Conservation (phyloP, 2,329 filamentous ascomycete species). For the Geoglossum cookeanum region DNA sequence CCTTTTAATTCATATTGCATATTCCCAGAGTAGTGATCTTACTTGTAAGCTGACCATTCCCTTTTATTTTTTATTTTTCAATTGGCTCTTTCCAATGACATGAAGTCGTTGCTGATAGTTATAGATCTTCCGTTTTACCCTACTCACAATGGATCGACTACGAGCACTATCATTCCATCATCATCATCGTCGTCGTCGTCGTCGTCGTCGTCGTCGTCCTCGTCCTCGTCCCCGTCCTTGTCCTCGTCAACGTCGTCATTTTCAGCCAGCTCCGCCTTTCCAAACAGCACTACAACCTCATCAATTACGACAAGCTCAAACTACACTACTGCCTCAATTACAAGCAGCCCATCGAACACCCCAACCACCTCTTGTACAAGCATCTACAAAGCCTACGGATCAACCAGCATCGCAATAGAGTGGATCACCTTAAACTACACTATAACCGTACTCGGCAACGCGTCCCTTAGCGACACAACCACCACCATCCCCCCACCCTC, state of each 20-base stretch:
- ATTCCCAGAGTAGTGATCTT: neutral
- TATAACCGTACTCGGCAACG: neutral
- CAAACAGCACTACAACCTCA: too few relatives aligned
- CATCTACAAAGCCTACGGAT: neutral
- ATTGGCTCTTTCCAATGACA: too few relatives aligned
- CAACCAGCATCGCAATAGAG: neutral
- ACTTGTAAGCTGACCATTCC: neutral
- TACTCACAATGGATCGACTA: too few relatives aligned
- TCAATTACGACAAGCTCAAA: neutral
- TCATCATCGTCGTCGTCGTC: too few relatives aligned
- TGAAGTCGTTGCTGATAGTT: too few relatives aligned
- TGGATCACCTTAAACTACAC: neutral
- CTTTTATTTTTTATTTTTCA: neutral
- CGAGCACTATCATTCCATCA: too few relatives aligned
- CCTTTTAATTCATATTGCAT: neutral
- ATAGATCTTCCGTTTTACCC: too few relatives aligned
- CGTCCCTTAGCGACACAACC: neutral
- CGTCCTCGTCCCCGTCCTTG: too few relatives aligned
- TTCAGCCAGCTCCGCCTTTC: too few relatives aligned
- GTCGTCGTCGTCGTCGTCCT: too few relatives aligned
- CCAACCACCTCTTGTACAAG: neutral
- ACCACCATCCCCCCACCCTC: neutral
- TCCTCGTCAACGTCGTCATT: too few relatives aligned
- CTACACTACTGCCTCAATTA: neutral
- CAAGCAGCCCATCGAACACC: neutral